Evolutionary conservation across 2,329 filamentous ascomycete species (phyloP).

Genomic region (Bipolaris gigantea): DNA sequence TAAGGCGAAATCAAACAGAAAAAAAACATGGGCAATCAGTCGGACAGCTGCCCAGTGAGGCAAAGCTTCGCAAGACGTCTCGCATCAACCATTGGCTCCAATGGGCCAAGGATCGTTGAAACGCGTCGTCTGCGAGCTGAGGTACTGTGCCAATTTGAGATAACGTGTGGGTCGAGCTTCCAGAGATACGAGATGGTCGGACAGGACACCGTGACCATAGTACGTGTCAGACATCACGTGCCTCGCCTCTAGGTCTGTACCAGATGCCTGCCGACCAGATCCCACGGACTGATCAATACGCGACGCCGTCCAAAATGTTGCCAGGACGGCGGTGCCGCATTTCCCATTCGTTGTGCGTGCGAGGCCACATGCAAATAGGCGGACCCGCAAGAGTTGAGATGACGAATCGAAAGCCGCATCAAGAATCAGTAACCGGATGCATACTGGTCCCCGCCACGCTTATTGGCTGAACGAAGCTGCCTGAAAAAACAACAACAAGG

Average conservation of each 20-base stretch:
- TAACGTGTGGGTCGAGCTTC: constrained; percentile 35
- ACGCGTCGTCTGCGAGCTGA: constrained; percentile 25
- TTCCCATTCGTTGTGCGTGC: constrained; percentile 47
- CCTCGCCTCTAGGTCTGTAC: constrained; percentile 39
- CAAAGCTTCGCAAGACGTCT: constrained; percentile 28
- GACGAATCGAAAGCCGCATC: constrained; percentile 46
- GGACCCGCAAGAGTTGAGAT: constrained; percentile 45
- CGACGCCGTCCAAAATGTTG: constrained; percentile 44
- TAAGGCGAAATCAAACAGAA: constrained; percentile 35
- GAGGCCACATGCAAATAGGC: constrained; percentile 32
- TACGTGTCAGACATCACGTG: constrained; percentile 27
- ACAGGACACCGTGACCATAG: constrained; percentile 32
- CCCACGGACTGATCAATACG: constrained; percentile 42
- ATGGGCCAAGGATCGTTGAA: constrained; percentile 21
- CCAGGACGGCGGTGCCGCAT: constrained; percentile 50
- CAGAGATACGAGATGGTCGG: constrained; percentile 32
- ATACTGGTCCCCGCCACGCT: constrained; percentile 54
- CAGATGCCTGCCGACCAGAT: constrained; percentile 41
- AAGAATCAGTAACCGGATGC: constrained; percentile 53
- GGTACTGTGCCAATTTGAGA: constrained; percentile 30
- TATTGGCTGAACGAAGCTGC: constrained; percentile 57
- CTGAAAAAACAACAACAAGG: constrained; percentile 47
- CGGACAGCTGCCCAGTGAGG: constrained; percentile 29
- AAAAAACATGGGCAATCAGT: constrained; percentile 36
- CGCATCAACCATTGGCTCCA: constrained; percentile 22